Base-by-base conservation (phyloP, 441 rosid genomes). In the Croton setiger region DNA sequence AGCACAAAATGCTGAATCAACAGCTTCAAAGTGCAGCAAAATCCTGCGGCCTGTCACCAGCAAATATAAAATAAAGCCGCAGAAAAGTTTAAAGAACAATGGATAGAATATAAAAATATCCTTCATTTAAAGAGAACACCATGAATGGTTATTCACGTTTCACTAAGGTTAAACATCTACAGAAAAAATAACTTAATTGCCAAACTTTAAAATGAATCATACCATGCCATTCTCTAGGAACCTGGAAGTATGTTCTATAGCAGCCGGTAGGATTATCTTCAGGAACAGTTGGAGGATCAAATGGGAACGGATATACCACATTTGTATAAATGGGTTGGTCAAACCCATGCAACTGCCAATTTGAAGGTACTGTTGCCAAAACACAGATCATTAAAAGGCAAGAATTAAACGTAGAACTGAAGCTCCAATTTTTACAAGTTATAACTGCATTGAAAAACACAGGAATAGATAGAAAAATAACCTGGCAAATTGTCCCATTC, bases 281-380 rank as follows among this genome's bases (percentile, higher is more conserved):
- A 65, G 97, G 92, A 73, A 91, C 89, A 71, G 74, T 73, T 41
- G 98, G 99, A 74, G 98, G 99, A 76, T 96, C 86, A 71, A 86
- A 78, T 0, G 80, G 82, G 76, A 95, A 87, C 70, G 98, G 98
- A 80, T 92, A 95, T 14, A 81, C 79, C 60, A 82, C 37, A 85
- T 96, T 96, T 10, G 98, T 93, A 80, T 91, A 96, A 65, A 92
- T 91, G 54, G 99, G 99, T 44, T 81, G 82, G 79, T 96, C 98
- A 82, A 84, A 96, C 74, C 97, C 99, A 85, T 96, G 96, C 86
- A 85, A 74, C 84, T 92, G 93, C 98, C 99, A 96, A 72, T 92
- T 95, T 55, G 99, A 95, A 79, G 99, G 99, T 83, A 95, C 99
- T 95, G 92, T 59, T 72, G 78, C 82, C 79, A 74, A 65, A 60